A percentile compares a stretch with the other conserved stretches of the same genome.
Evolutionary conservation across 495 filamentous ascomycete species (phyloP).

Genomic region (Talaromyces adpressus): DNA sequence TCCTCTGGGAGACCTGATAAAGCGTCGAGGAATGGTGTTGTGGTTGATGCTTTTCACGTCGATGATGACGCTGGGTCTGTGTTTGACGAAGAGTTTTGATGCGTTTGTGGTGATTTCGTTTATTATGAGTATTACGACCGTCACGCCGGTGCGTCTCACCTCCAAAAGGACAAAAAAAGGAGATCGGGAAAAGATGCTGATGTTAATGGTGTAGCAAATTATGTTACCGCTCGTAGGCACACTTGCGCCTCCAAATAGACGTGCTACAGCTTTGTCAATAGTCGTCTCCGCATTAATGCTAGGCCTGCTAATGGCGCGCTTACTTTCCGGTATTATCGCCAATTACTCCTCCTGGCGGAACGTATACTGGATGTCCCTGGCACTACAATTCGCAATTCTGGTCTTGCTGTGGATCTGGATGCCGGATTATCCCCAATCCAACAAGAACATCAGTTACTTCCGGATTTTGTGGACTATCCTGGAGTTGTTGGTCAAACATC

Average conservation of each 20-base stretch:
- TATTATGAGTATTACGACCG: conserved; percentile 64
- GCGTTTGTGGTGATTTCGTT: conserved; percentile 64
- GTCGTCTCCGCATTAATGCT: conserved; percentile 73
- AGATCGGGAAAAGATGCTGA: not conserved
- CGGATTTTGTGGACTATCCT: conserved; percentile 58
- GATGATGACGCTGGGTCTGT: conserved; percentile 60
- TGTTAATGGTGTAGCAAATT: conserved; percentile 43
- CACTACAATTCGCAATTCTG: conserved; percentile 63
- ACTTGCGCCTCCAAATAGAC: conserved; percentile 61
- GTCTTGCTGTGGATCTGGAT: conserved; percentile 62
- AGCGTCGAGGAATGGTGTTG: conserved; percentile 63
- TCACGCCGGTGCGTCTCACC: conserved; percentile 51
- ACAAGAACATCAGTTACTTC: conserved; percentile 53
- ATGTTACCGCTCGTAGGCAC: conserved; percentile 82
- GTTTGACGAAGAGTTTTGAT: conserved; percentile 56
- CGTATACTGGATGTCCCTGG: conserved; percentile 77
- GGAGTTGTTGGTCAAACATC: conserved; percentile 51
- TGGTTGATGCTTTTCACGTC: conserved; percentile 59
- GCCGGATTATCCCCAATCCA: conserved; percentile 74
- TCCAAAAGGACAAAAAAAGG: not conserved
- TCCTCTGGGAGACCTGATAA: conserved; percentile 70
- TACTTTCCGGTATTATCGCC: conserved; percentile 69
- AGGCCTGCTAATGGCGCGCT: conserved; percentile 68
- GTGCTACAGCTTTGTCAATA: conserved; percentile 61
- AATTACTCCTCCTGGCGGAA: conserved; percentile 65